A percentile compares a stretch with the other conserved stretches of the same genome.
Evolutionary conservation across 805 yeast genomes (phyloP).

Genomic region (Hanseniaspora lachancei): DNA sequence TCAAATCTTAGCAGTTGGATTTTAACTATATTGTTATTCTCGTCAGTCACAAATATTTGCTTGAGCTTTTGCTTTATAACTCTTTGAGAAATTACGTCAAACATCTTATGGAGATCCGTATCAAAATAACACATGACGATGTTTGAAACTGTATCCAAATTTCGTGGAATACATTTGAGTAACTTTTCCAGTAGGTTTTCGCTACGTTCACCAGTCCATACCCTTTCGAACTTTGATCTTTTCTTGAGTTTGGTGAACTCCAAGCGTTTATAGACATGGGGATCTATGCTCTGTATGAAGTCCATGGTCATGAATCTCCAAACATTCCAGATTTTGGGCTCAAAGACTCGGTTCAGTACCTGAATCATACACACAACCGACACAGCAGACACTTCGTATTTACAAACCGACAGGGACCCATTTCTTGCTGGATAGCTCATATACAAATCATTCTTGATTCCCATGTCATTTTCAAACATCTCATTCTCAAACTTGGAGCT

Average conservation of each 20-base stretch:
- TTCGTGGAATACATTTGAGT: background rate
- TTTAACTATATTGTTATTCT: background rate
- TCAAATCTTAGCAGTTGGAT: background rate
- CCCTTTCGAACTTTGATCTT: background rate
- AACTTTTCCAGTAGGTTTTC: slow-evolving; percentile 3
- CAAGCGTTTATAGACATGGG: background rate
- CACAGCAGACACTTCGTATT: background rate
- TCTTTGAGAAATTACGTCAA: background rate
- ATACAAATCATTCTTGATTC: background rate
- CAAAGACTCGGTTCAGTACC: background rate
- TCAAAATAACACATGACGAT: background rate
- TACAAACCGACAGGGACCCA: background rate
- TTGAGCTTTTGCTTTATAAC: background rate
- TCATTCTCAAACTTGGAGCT: background rate
- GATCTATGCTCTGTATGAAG: background rate
- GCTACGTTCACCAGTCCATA: background rate
- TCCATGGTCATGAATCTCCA: slow-evolving; percentile 4
- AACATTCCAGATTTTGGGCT: background rate
- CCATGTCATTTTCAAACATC: background rate
- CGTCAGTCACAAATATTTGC: background rate
- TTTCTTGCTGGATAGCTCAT: background rate
- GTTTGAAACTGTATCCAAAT: background rate
- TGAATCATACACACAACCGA: background rate
- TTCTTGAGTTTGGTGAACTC: background rate
- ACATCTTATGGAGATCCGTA: background rate